A percentile compares a stretch with the other conserved stretches of the same genome.
Evolutionary conservation across 2,329 filamentous ascomycete genomes (phyloP).

Genomic region (Fusarium setosum): DNA sequence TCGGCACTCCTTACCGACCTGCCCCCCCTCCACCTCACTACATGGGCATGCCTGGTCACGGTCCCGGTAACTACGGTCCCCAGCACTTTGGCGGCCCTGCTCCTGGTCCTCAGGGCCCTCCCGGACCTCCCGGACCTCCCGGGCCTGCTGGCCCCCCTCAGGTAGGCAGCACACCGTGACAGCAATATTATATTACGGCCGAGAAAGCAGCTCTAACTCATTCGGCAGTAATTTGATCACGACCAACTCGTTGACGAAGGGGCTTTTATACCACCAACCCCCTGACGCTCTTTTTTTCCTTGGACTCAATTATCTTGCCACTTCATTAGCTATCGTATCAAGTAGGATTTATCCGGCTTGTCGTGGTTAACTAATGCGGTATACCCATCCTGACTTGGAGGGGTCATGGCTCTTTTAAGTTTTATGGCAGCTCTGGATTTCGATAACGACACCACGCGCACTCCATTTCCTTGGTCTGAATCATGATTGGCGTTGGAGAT

Average conservation of each 20-base stretch:
- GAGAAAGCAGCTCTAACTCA: constrained; percentile 28
- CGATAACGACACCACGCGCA: constrained; percentile 45
- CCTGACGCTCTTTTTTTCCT: constrained; percentile 40
- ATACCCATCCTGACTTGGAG: constrained; percentile 40
- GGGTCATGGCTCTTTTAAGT: constrained; percentile 42
- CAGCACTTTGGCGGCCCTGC: constrained; percentile 60
- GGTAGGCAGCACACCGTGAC: constrained; percentile 43
- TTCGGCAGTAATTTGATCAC: constrained; percentile 43
- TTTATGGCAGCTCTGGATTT: constrained; percentile 47
- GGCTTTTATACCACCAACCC: constrained; percentile 36
- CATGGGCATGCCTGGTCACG: constrained; percentile 60
- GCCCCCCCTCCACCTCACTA: constrained; percentile 76
- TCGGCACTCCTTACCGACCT: constrained; percentile 95
- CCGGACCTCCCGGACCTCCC: constrained; percentile 51
- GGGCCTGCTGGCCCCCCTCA: constrained; percentile 54
- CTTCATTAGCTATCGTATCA: constrained; percentile 32
- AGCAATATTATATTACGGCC: background rate
- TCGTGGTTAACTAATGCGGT: constrained; percentile 37
- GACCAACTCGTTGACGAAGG: constrained; percentile 44
- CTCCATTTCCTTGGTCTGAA: constrained; percentile 50
- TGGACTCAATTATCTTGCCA: constrained; percentile 44
- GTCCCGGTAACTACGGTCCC: constrained; percentile 58
- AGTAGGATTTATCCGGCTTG: constrained; percentile 39
- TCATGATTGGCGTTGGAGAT: constrained; percentile 58
- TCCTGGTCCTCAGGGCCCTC: constrained; percentile 56